A percentile compares a stretch with the other conserved stretches of the same genome.
Evolutionary conservation across 805 yeast genomes (phyloP).

Genomic region (Myxozyma udenii): DNA sequence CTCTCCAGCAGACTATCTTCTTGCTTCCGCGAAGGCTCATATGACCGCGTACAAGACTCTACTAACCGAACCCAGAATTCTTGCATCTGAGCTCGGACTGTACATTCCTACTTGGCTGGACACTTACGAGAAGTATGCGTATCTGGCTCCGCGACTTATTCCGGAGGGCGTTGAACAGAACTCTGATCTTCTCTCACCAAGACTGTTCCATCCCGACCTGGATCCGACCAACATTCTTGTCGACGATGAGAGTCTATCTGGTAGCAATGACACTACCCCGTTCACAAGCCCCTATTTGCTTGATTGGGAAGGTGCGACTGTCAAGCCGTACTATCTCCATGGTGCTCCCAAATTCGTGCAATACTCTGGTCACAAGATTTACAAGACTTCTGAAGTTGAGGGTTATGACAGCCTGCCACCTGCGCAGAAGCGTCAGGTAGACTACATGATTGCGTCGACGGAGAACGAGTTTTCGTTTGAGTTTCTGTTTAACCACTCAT

Average conservation of each 20-base stretch:
- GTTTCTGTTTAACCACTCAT: slow-evolving; percentile 59
- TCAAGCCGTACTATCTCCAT: slow-evolving; percentile 78
- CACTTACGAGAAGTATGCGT: slow-evolving; percentile 60
- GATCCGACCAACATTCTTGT: slow-evolving; percentile 81
- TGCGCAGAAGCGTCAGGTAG: slow-evolving; percentile 71
- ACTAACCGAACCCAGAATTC: slow-evolving; percentile 54
- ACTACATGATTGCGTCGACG: slow-evolving; percentile 83
- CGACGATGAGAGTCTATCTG: slow-evolving; percentile 35
- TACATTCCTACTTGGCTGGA: slow-evolving; percentile 29
- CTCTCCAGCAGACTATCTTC: slow-evolving; percentile 60
- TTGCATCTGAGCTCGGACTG: slow-evolving; percentile 38
- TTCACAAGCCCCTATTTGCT: slow-evolving; percentile 49
- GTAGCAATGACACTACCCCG: slow-evolving; percentile 11
- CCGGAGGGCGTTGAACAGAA: slow-evolving; percentile 46
- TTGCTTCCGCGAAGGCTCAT: slow-evolving; percentile 64
- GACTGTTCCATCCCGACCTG: slow-evolving; percentile 75
- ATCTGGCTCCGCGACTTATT: slow-evolving; percentile 58
- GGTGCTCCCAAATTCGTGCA: slow-evolving; percentile 79
- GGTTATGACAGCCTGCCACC: slow-evolving; percentile 65
- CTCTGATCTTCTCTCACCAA: slow-evolving; percentile 63
- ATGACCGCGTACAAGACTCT: slow-evolving; percentile 57
- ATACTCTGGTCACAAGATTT: slow-evolving; percentile 85
- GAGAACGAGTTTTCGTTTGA: slow-evolving; percentile 92
- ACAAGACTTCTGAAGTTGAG: slow-evolving; percentile 71
- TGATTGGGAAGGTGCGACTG: slow-evolving; percentile 78